A percentile compares a stretch with the other conserved stretches of the same genome.
Evolutionary conservation across 148 eudicot species (phyloP).

Genomic region (Fallopia convolvulus): DNA sequence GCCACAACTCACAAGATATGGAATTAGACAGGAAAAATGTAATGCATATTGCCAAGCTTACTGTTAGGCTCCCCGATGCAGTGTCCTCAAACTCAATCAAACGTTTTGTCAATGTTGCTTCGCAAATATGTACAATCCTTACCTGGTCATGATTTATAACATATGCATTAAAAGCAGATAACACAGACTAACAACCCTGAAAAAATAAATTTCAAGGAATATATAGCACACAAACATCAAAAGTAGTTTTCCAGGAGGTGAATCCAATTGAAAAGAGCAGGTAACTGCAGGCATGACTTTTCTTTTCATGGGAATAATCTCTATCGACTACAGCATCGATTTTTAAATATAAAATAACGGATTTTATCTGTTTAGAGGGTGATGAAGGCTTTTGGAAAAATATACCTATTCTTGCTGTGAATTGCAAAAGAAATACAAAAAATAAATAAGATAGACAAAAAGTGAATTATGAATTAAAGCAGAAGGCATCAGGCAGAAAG

Average conservation of each 20-base stretch:
- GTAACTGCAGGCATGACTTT: background rate
- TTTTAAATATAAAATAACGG: background rate
- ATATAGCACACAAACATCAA: background rate
- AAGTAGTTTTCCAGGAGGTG: background rate
- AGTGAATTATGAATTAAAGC: background rate
- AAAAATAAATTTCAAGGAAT: background rate
- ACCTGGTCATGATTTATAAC: constrained; percentile 32
- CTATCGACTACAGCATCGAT: background rate
- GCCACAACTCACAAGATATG: background rate
- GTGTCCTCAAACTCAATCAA: constrained; percentile 87
- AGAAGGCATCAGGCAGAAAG: background rate
- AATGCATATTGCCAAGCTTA: constrained; percentile 20
- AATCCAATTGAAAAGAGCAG: background rate
- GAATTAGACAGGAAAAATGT: background rate
- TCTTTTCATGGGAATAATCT: background rate
- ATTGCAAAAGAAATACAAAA: background rate
- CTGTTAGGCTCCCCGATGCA: constrained; percentile 73
- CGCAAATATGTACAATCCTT: constrained; percentile 74
- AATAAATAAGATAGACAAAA: background rate
- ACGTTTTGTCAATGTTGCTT: constrained; percentile 86
- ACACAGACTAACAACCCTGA: background rate
- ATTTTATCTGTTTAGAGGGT: background rate
- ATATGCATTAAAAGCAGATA: background rate
- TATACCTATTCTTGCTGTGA: background rate
- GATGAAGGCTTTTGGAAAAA: background rate